Conservation (phyloP, 352 stramenopile species). For the Pythium brachiatum region DNA sequence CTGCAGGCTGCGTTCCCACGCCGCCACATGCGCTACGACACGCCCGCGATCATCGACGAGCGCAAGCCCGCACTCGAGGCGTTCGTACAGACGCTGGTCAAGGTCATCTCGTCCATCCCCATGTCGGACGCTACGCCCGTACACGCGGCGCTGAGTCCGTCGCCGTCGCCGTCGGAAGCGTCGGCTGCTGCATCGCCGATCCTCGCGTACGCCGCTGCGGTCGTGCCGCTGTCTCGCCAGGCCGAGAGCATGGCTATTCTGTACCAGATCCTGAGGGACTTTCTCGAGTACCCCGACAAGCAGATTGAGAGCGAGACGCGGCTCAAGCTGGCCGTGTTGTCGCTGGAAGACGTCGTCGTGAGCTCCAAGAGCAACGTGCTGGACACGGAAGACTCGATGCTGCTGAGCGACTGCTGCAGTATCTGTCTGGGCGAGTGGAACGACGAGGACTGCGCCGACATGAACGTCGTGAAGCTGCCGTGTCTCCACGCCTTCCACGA, state of each 20-base stretch:
- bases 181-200: background rate
- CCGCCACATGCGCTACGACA: conserved; percentile 73
- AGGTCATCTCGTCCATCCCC: conserved; percentile 76
- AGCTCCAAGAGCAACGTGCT: conserved; percentile 65
- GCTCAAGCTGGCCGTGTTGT: conserved; percentile 77
- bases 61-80: conserved; percentile 61
- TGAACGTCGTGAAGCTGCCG: conserved; percentile 84
- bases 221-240: conserved; percentile 24
- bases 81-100: conserved; percentile 82
- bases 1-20: conserved; percentile 60
- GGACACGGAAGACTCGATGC: conserved; percentile 30
- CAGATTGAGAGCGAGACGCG: conserved; percentile 85
- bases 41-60: conserved; percentile 68
- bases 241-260: conserved; percentile 50
- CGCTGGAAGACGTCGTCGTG: conserved; percentile 81
- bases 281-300: conserved; percentile 83
- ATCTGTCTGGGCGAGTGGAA: conserved; percentile 84
- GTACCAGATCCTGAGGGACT: conserved; percentile 76
- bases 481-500: conserved; percentile 86
- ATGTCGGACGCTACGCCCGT: conserved; percentile 32
- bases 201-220: background rate
- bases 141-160: conserved; percentile 12
- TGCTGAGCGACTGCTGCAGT: conserved; percentile 77
- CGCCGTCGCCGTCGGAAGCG: conserved; percentile 13
- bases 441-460: conserved; percentile 72